Evolutionary conservation across 352 stramenopile genomes (phyloP).

Genomic region (Halophytophthora batemanensis): DNA sequence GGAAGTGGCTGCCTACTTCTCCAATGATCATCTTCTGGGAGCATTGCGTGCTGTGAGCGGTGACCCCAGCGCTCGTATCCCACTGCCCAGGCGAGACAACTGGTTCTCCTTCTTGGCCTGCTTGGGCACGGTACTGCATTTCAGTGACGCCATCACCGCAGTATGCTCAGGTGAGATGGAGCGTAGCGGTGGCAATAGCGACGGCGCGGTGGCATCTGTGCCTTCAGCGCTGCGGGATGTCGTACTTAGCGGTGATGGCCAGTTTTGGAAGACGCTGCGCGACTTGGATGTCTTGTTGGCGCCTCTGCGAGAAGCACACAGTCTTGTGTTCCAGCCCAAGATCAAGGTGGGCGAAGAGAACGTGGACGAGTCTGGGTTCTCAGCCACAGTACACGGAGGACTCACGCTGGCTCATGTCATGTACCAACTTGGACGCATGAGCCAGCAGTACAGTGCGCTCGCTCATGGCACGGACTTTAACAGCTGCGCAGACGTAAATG

Average conservation of each 20-base stretch:
- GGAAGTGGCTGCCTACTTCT: slow-evolving; percentile 61
- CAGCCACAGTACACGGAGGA: slow-evolving; percentile 28
- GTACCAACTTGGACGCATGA: slow-evolving; percentile 76
- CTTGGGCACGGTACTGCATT: slow-evolving; percentile 45
- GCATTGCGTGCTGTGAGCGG: slow-evolving; percentile 36
- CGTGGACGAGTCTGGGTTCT: slow-evolving; percentile 28
- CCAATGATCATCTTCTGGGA: slow-evolving; percentile 40
- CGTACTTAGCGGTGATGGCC: slow-evolving; percentile 45
- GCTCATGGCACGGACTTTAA: slow-evolving; percentile 11
- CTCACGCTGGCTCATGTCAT: slow-evolving; percentile 73
- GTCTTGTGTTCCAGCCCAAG: slow-evolving; percentile 46
- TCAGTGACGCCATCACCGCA: slow-evolving; percentile 48
- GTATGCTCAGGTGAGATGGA: slow-evolving; percentile 38
- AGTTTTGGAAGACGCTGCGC: slow-evolving; percentile 42
- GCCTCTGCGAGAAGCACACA: slow-evolving; percentile 64
- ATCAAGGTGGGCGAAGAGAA: slow-evolving; percentile 18
- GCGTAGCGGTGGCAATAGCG: neutral
- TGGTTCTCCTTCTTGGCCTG: slow-evolving; percentile 68
- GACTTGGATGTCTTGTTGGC: slow-evolving; percentile 41
- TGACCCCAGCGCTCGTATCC: slow-evolving; percentile 38
- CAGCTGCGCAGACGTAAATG: slow-evolving; percentile 9
- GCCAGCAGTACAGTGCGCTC: slow-evolving; percentile 56
- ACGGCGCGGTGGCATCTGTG: neutral
- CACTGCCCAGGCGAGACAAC: slow-evolving; percentile 51
- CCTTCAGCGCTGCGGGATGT: slow-evolving; percentile 54